Evolutionary conservation across 2,329 filamentous ascomycete species (phyloP).

Genomic region (Aphanocladium album): DNA sequence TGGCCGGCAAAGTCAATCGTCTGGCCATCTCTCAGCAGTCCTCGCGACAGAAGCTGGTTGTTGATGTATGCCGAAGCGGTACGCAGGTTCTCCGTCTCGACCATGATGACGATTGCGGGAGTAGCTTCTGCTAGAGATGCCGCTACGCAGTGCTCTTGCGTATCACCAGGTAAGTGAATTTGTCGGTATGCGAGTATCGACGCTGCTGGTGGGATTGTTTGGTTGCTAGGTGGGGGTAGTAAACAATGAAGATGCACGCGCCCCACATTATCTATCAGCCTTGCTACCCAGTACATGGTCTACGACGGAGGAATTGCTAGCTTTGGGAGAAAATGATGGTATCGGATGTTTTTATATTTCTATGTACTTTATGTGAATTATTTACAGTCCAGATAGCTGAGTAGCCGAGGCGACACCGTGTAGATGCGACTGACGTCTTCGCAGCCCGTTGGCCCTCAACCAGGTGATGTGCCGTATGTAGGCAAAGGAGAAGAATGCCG

Average conservation of each 20-base stretch:
- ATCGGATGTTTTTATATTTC: neutral
- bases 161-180: neutral
- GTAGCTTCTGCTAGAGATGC: neutral
- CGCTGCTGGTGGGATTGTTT: conserved; percentile 16
- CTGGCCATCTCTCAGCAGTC: conserved; percentile 62
- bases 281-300: neutral
- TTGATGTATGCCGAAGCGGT: conserved; percentile 69
- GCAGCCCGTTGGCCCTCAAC: too few species aligned
- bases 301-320: neutral
- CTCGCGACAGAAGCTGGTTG: conserved; percentile 63
- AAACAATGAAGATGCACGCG: conserved; percentile 27
- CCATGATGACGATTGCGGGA: conserved; percentile 34
- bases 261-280: conserved; percentile 21
- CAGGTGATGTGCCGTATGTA: too few species aligned
- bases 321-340: neutral
- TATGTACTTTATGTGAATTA: neutral
- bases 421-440: too few species aligned
- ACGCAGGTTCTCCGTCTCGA: conserved; percentile 56
- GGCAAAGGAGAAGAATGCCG: too few species aligned
- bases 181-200: neutral
- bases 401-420: too few species aligned
- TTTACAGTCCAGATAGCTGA: neutral
- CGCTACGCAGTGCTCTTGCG: neutral
- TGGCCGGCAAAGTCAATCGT: conserved; percentile 78
- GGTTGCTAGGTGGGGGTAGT: conserved; percentile 35